Evolutionary conservation across 2,329 filamentous ascomycete species (phyloP).

Genomic region (Pestalotiopsis sp.): DNA sequence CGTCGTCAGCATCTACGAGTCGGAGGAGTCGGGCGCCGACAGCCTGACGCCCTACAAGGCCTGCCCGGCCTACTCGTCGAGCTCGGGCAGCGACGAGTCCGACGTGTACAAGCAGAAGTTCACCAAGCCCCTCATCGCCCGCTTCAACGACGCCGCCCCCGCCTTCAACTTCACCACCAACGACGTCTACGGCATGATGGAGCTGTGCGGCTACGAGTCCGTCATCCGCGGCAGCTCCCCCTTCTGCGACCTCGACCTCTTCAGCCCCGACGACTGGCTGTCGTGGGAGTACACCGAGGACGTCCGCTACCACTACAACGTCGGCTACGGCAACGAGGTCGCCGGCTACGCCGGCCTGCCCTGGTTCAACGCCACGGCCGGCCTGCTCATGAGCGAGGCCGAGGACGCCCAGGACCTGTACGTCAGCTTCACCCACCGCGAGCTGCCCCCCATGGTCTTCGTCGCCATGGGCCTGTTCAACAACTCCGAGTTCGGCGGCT

Average conservation of each 20-base stretch:
- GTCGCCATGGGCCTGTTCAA: conserved; percentile 73
- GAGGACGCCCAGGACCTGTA: conserved; percentile 58
- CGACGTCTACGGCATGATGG: conserved; percentile 68
- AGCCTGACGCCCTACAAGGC: conserved; percentile 65
- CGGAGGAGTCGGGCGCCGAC: conserved; percentile 59
- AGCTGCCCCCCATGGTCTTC: conserved; percentile 67
- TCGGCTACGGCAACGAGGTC: conserved; percentile 63
- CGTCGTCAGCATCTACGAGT: conserved; percentile 58
- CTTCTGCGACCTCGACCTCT: conserved; percentile 63
- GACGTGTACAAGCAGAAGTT: conserved; percentile 54
- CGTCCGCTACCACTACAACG: conserved; percentile 66
- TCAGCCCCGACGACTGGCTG: conserved; percentile 66
- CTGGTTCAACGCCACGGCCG: conserved; percentile 66
- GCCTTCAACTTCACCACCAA: conserved; percentile 64
- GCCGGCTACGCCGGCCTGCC: conserved; percentile 64
- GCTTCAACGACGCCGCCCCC: conserved; percentile 54
- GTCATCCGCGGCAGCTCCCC: conserved; percentile 64
- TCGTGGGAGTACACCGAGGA: conserved; percentile 68
- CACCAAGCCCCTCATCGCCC: conserved; percentile 61
- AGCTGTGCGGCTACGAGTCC: conserved; percentile 67
- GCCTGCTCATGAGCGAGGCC: conserved; percentile 44
- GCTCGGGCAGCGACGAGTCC: conserved; percentile 58
- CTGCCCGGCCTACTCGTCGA: conserved; percentile 64
- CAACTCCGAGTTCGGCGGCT: conserved; percentile 59
- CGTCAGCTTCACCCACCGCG: conserved; percentile 70